phyloP scores from a whole-genome alignment of 768 basidiomycete species.

The Suillus spraguei region DNA sequence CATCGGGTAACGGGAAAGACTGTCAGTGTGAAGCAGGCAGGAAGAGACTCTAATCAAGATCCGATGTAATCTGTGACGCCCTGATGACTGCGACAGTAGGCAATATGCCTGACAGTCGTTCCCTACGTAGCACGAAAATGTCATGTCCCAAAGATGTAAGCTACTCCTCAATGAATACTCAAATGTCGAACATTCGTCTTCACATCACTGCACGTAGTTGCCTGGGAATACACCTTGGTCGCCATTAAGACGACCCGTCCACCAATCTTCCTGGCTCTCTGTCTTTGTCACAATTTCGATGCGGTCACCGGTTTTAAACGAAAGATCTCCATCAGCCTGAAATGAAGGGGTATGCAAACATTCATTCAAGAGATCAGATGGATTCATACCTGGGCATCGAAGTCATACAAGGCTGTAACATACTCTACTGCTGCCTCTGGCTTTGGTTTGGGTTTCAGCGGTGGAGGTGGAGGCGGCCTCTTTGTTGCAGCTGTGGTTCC shows the following conservation, averaged over 20 bases:
- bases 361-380: not conserved
- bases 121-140: not conserved
- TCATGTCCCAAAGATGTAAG: not conserved
- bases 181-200: conserved; percentile 5
- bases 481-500: conserved; percentile 48
- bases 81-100: not conserved
- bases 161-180: conserved; percentile 4
- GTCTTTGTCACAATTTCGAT: conserved; percentile 90
- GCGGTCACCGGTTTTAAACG: conserved; percentile 84
- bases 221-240: conserved; percentile 90
- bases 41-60: not conserved
- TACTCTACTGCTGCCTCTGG: conserved; percentile 63
- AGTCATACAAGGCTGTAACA: conserved; percentile 94
- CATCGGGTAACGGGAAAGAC: conserved; percentile 9
- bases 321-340: conserved; percentile 89
- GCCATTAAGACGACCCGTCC: conserved; percentile 90
- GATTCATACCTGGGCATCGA: conserved; percentile 76
- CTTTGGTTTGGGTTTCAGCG: conserved; percentile 87
- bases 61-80: not conserved
- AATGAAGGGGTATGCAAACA: not conserved
- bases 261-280: conserved; percentile 91
- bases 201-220: conserved; percentile 38
- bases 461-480: conserved; percentile 90
- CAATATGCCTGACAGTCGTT: conserved; percentile 2
- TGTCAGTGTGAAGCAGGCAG: conserved; percentile 11